Percentiles rank a stretch among this genome's conserved stretches.
Conservation (phyloP, 176 grass and related monocot species). For the Aegilops tauschii region DNA sequence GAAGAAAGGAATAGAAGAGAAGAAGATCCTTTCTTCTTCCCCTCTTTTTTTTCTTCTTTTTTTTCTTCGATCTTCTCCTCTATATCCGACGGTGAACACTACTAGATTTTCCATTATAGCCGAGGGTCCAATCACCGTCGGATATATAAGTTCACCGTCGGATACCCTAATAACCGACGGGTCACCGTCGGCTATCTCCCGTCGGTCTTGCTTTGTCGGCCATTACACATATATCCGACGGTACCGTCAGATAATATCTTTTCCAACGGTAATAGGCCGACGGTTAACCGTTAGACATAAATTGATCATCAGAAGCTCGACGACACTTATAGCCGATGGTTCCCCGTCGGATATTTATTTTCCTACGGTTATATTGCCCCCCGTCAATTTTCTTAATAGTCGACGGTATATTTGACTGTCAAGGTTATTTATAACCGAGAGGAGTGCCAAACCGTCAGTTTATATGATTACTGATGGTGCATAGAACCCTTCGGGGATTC, state of each 20-base stretch:
- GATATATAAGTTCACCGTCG: neutral
- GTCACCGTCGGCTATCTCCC: neutral
- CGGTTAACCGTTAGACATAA: neutral
- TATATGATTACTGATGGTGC: neutral
- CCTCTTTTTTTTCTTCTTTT: too few species aligned
- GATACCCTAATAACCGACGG: neutral
- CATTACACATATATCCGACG: neutral
- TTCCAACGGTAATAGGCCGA: neutral
- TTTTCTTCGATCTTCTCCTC: too few species aligned
- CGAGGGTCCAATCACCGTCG: neutral
- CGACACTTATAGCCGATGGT: neutral
- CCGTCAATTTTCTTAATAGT: neutral
- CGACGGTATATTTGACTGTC: neutral
- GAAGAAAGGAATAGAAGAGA: too few species aligned
- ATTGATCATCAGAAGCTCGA: neutral
- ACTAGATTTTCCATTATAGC: neutral
- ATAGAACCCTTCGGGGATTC: neutral
- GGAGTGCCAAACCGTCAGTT: neutral
- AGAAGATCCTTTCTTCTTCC: too few species aligned
- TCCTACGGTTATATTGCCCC: neutral
- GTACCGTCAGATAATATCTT: neutral
- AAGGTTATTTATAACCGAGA: neutral
- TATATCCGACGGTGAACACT: too few species aligned
- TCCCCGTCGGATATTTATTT: neutral
- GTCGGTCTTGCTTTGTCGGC: neutral